These are phyloP conservation scores for Neurospora tetrasperma DNA, from an alignment of 495 filamentous ascomycete genomes.

Conservation along the genomic window DNA sequence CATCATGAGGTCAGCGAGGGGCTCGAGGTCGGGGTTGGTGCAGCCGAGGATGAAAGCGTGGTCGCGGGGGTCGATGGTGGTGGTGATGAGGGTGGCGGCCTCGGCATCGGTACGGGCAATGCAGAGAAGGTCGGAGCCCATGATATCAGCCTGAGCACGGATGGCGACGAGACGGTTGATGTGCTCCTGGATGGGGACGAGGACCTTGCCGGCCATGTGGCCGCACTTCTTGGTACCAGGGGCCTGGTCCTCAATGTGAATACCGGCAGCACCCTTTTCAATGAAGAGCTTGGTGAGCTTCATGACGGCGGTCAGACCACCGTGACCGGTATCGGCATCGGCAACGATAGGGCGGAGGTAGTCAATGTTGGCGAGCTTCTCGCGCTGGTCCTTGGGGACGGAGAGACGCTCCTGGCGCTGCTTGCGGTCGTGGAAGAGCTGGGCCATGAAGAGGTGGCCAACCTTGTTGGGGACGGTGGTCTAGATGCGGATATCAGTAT, in stretches of 20 bases:
- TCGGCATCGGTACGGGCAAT: conserved; percentile 95
- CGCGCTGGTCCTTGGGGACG: conserved; percentile 61
- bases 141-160: conserved; percentile 95
- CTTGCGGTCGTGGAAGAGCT: conserved; percentile 98
- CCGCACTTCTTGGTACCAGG: conserved; percentile 99
- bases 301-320: conserved; percentile 95
- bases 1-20: conserved; percentile 84
- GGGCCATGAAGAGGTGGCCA: conserved; percentile 89
- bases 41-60: conserved; percentile 85
- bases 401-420: conserved; percentile 89
- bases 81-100: conserved; percentile 93
- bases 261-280: conserved; percentile 92
- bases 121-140: conserved; percentile 83
- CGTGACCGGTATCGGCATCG: conserved; percentile 95
- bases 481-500: conserved; percentile 31
- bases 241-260: conserved; percentile 98
- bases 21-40: conserved; percentile 76
- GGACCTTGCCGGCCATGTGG: conserved; percentile 98
- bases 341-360: conserved; percentile 94
- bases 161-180: conserved; percentile 97
- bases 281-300: conserved; percentile 97
- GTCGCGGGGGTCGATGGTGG: conserved; percentile 89
- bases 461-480: conserved; percentile 99
- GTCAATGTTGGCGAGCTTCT: conserved; percentile 72
- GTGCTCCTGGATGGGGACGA: conserved; percentile 95